Base-by-base conservation (phyloP, 768 basidiomycete species). In the Macrolepiota fuliginosa region DNA sequence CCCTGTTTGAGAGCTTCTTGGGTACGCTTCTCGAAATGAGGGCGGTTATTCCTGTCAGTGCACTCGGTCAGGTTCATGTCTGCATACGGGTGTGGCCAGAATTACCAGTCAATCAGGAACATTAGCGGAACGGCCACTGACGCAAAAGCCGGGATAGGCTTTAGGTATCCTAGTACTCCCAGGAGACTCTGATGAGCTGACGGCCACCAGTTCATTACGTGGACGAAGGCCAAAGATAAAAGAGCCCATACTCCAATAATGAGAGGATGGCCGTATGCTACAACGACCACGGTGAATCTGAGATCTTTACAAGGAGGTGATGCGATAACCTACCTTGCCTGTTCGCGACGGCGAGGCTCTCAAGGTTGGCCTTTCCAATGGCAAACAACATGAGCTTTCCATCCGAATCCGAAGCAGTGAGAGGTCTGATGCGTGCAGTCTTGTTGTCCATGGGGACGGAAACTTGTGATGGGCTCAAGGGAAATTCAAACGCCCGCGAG, bases 181-280 rank as follows among this genome's bases (percentile, higher is more conserved):
- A 83, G 52, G 25, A 71, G 62, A 7, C 84, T 81, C 62, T 76
- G 66, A 12, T 76, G 67, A 12, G 71, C 67, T 19, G 77, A 73
- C 1, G 91, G 91, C 89, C 88, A 91, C 88, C 86, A 88, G 19
- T 79, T 55, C 80, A 90, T 78, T 51, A 76, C 76, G 59, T 87
- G 77, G 37, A 90, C 72, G 71, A 91, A 82, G 3, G 80, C 69
- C 64, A 77, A 80, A 11, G 90, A 84, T 27, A 90, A 60, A 7
- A 73, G 81, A 4, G 87, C 63, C 91, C 91, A 93, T 22, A 83
- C 46, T 42, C 79, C 77, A 45, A 92, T 64, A 2, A 79, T 79
- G n/a, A 89, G 19, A 12, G 88, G 88, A 67, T 90, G 81, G 1
- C 68, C 66, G 66, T 84, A 86, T 35, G 77, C 87, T 87, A 66